Percentiles rank a stretch among this genome's conserved stretches.
Evolutionary conservation across 495 filamentous ascomycete genomes (phyloP).

Genomic region (Penicillium subrubescens): DNA sequence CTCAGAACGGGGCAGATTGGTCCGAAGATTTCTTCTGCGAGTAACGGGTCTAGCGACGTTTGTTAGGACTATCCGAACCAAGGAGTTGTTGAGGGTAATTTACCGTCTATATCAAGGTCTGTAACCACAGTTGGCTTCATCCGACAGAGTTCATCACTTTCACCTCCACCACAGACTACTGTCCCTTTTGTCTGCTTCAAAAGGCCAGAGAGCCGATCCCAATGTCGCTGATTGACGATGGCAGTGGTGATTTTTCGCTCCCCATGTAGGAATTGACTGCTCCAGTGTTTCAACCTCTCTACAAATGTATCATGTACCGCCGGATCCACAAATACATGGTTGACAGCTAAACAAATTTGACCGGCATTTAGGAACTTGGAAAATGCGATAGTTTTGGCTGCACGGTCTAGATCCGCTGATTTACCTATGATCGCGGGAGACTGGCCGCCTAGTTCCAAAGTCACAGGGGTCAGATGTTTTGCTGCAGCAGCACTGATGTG

Average conservation of each 20-base stretch:
- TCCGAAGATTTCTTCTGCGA: neutral
- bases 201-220: neutral
- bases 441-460: neutral
- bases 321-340: neutral
- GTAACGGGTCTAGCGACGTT: neutral
- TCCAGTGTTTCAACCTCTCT: neutral
- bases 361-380: neutral
- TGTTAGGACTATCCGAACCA: neutral
- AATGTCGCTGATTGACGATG: neutral
- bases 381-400: neutral
- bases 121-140: neutral
- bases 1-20: neutral
- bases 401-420: neutral
- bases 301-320: neutral
- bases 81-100: neutral
- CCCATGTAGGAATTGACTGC: neutral
- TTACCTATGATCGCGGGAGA: neutral
- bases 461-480: neutral
- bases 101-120: neutral
- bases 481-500: neutral
- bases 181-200: neutral
- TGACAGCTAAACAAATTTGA: neutral
- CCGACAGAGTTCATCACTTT: neutral
- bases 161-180: neutral
- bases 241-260: neutral